These are phyloP conservation scores for Starmera amethionina DNA, from an alignment of 805 yeast genomes.

Conservation along the genomic window DNA sequence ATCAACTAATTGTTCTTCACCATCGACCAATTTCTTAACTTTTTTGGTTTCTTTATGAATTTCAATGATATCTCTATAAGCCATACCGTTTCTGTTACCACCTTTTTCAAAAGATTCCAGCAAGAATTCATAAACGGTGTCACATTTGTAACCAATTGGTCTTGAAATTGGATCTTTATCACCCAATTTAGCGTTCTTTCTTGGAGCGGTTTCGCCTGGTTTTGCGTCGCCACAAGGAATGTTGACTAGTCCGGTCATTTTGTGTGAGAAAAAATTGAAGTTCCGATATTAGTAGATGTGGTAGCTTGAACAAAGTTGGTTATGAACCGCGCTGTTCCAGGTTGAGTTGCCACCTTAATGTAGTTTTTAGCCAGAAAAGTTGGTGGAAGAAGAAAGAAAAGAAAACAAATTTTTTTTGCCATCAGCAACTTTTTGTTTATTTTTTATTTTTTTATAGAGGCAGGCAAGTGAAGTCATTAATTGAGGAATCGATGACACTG, in stretches of 20 bases:
- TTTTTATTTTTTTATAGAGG: too few species aligned
- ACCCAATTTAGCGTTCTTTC: conserved; percentile 44
- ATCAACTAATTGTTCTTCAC: conserved; percentile 58
- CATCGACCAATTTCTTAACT: conserved; percentile 69
- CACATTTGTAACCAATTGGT: conserved; percentile 57
- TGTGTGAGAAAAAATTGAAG: too few species aligned
- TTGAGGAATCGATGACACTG: too few species aligned
- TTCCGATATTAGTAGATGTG: too few species aligned
- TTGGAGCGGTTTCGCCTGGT: conserved; percentile 75
- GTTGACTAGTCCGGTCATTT: conserved; percentile 15
- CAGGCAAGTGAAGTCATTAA: too few species aligned
- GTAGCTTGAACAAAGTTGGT: too few species aligned
- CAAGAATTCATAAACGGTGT: conserved; percentile 62
- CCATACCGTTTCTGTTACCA: conserved; percentile 50
- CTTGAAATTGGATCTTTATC: conserved; percentile 33
- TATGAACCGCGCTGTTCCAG: too few species aligned
- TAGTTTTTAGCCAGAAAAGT: too few species aligned
- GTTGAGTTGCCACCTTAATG: too few species aligned
- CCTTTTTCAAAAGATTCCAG: conserved; percentile 50
- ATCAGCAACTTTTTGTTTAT: too few species aligned
- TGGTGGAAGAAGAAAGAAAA: too few species aligned
- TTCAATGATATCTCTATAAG: conserved; percentile 69
- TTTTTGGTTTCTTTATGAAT: conserved; percentile 67
- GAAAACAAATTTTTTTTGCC: too few species aligned
- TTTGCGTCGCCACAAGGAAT: conserved; percentile 64